Percentiles rank a stretch among this genome's conserved stretches.
phyloP scores from a whole-genome alignment of 768 basidiomycete genomes.

The Mycena filopes region DNA sequence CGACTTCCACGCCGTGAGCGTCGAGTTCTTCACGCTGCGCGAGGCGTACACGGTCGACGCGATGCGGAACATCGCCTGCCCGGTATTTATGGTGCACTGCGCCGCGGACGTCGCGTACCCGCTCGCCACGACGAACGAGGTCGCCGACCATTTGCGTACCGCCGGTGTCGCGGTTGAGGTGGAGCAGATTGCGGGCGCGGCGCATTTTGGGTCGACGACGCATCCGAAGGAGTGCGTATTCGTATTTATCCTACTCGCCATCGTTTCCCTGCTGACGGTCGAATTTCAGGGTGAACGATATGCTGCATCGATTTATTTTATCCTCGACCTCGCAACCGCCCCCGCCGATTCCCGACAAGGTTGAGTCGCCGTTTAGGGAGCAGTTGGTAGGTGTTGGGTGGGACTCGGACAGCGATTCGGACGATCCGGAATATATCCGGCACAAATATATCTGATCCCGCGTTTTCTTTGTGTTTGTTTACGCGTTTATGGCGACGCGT shows the following conservation, averaged over 20 bases:
- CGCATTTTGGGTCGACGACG: conserved; percentile 29
- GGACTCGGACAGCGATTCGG: not conserved
- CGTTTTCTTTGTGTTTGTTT: too few species aligned
- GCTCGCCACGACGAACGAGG: conserved; percentile 14
- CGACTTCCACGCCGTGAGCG: conserved; percentile 21
- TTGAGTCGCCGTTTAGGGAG: conserved; percentile 6
- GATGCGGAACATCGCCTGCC: conserved; percentile 23
- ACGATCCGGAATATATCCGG: too few species aligned
- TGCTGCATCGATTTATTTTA: not conserved
- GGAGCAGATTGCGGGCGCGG: conserved; percentile 17
- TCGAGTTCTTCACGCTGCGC: conserved; percentile 32
- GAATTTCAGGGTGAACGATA: conserved; percentile 3
- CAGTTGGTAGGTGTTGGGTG: not conserved
- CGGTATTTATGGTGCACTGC: conserved; percentile 31
- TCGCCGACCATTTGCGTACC: conserved; percentile 12
- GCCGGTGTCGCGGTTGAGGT: conserved; percentile 29
- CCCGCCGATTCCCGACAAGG: conserved; percentile 6
- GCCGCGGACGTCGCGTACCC: conserved; percentile 35
- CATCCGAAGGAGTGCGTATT: conserved; percentile 25
- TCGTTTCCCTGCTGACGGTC: too few species aligned
- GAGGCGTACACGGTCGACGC: conserved; percentile 14
- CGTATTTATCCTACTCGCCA: not conserved
- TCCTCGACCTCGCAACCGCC: not conserved
- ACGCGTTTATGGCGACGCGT: too few species aligned
- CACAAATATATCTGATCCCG: too few species aligned